Base-by-base conservation (phyloP, 2,329 filamentous ascomycete species). In the Bretziella fagacearum region DNA sequence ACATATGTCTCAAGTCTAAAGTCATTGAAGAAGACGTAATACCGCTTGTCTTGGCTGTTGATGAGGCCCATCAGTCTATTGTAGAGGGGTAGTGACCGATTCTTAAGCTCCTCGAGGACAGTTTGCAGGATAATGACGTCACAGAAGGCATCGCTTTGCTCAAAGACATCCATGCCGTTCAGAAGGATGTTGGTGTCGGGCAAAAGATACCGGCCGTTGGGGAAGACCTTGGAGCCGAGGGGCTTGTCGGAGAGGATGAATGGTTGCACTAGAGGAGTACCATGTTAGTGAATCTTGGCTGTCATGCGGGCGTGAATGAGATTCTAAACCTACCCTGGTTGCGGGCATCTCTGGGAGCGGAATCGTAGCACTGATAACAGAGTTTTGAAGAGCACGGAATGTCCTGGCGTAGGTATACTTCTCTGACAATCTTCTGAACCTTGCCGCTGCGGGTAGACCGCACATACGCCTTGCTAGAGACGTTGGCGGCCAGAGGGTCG, bases 21-120 rank as follows among this genome's bases (percentile, higher is more conserved):
- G 57, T 98, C 91, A 61, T 98, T 98, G 74, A 96, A 96, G 62
- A 98, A 98, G 45, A 98, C 84, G 58, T 96, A 95, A 60, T 94
- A 96, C 47, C 89, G 78, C 69, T 98, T 98, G 54, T 93, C 86
- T 56, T 94, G 86, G 58, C 89, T 94, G 63, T 89, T 93, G 32
- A 87, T 93, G 53, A 98, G 69, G 18, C 82, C 79, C 54, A 96
- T 77, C 43, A 98, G 69, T 32, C 91, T 83, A 62, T 95, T 95
- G 66, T 96, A 98, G 30, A 98, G 74, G 35, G 91, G 91, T 52
- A 96, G 64, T 10, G 89, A 96, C 55, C 87, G 77, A 61, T 95
- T 94, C 59, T 86, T 84, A 51, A 98, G 73, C 65, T 98, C 91
- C 63, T 98, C 91, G 11, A 98, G 75, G 4, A 98, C 91, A 1